Percentiles rank a stretch among this genome's conserved stretches.
phyloP scores from a whole-genome alignment of 83 land plant species.

The Larix sibirica region DNA sequence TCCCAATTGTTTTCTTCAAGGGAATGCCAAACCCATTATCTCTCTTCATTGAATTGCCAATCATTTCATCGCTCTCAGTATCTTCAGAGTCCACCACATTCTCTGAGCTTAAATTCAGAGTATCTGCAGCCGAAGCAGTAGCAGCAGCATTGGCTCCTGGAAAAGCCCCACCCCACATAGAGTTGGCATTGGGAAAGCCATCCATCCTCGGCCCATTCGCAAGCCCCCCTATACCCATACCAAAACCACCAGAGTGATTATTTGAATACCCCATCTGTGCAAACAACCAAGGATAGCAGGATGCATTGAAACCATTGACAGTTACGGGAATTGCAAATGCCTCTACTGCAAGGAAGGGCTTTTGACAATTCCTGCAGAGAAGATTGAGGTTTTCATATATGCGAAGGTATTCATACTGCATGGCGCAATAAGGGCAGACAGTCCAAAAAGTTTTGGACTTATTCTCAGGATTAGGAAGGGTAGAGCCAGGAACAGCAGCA shows the following conservation, averaged over 20 bases:
- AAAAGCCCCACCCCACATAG: slow-evolving; percentile 39
- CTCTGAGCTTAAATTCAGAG: slow-evolving; percentile 15
- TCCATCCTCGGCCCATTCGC: slow-evolving; percentile 1
- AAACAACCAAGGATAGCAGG: neutral
- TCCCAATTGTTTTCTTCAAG: neutral
- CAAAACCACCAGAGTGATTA: neutral
- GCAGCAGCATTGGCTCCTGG: slow-evolving; percentile 26
- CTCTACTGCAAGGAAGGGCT: slow-evolving; percentile 63
- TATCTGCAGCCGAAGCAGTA: slow-evolving; percentile 24
- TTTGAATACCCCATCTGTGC: neutral
- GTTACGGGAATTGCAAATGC: slow-evolving; percentile 30
- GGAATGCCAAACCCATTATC: neutral
- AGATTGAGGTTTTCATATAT: slow-evolving; percentile 58
- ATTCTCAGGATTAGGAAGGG: neutral
- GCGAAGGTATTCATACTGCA: slow-evolving; percentile 74
- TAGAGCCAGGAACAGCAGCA: neutral
- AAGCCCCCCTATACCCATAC: neutral
- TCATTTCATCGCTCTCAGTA: slow-evolving; percentile 16
- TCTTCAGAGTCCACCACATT: slow-evolving; percentile 24
- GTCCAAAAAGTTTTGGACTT: slow-evolving; percentile 69
- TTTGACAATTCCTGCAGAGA: slow-evolving; percentile 64
- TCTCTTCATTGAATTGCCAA: neutral
- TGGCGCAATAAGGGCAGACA: slow-evolving; percentile 57
- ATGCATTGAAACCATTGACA: neutral
- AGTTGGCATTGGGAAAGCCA: slow-evolving; percentile 21